Evolutionary conservation across 805 yeast species (phyloP).

Genomic region (Saccharomycopsis capsularis): DNA sequence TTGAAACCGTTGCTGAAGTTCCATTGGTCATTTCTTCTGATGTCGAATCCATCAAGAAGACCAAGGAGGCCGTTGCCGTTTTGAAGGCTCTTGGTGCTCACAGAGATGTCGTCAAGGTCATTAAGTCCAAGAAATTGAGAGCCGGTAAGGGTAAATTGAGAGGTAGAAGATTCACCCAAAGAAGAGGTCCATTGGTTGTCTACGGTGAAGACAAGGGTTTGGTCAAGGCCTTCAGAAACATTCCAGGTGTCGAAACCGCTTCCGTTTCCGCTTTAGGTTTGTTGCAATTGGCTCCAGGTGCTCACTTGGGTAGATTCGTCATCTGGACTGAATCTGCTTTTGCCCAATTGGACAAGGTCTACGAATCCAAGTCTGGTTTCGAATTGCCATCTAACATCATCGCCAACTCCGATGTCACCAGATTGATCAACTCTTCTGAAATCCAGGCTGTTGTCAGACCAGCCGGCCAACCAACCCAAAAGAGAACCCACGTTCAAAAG

Average conservation of each 20-base stretch:
- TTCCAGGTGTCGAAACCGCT: constrained; percentile 99
- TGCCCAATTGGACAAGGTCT: constrained; percentile 91
- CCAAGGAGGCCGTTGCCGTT: constrained; percentile 98
- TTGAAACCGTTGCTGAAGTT: constrained; percentile 95
- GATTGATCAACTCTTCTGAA: constrained; percentile 98
- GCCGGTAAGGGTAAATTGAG: constrained; percentile 99
- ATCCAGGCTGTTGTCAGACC: constrained; percentile 96
- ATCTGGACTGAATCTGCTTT: constrained; percentile 99
- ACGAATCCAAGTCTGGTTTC: constrained; percentile 94
- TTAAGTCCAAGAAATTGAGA: constrained; percentile 97
- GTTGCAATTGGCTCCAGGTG: constrained; percentile 99
- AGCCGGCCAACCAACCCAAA: constrained; percentile 89
- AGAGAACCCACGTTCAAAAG: constrained; percentile 94
- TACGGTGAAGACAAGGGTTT: constrained; percentile 97
- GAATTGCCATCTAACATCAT: constrained; percentile 90
- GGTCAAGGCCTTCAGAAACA: constrained; percentile 98
- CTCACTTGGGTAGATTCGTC: constrained; percentile 98
- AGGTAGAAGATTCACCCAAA: constrained; percentile 99
- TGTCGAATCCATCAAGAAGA: constrained; percentile 86
- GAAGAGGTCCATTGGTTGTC: constrained; percentile 99
- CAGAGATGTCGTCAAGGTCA: constrained; percentile 95
- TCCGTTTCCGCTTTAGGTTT: constrained; percentile 87
- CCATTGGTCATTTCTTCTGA: constrained; percentile 96
- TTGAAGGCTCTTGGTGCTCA: constrained; percentile 98
- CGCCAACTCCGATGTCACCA: constrained; percentile 91